Conservation (phyloP, 2,329 filamentous ascomycete genomes). For the Fusarium subglutinans region DNA sequence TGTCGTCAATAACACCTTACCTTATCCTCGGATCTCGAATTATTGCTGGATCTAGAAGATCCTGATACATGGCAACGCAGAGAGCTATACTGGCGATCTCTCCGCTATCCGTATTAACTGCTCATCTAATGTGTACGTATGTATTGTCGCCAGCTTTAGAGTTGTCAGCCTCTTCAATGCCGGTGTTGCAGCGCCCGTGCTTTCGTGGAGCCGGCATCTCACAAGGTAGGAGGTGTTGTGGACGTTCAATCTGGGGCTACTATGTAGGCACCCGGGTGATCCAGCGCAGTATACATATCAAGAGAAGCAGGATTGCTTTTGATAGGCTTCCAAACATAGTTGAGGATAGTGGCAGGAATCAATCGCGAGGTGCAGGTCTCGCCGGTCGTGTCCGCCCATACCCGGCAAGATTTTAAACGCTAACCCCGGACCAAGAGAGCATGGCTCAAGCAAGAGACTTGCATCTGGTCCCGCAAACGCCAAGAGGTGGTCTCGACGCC, state of each 20-base stretch:
- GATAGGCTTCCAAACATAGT: neutral
- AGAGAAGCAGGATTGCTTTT: neutral
- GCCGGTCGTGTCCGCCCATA: conserved; percentile 17
- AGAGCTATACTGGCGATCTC: neutral
- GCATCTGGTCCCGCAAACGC: conserved; percentile 25
- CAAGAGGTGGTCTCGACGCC: conserved; percentile 25
- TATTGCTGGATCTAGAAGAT: neutral
- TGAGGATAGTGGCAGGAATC: conserved; percentile 5
- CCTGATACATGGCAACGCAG: neutral
- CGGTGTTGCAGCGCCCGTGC: neutral
- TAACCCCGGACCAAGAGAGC: conserved; percentile 25
- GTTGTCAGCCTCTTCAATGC: neutral
- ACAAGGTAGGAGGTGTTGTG: conserved; percentile 22
- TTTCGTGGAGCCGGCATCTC: conserved; percentile 26
- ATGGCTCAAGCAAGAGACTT: conserved; percentile 29
- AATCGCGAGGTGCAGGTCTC: conserved; percentile 14
- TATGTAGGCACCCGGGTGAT: conserved; percentile 6
- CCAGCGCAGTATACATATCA: neutral
- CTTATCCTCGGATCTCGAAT: neutral
- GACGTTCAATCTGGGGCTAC: neutral
- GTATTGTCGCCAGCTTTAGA: neutral
- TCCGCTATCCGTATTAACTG: neutral
- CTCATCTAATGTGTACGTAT: neutral
- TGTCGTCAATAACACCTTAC: conserved; percentile 7
- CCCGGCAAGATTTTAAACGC: conserved; percentile 30